These are phyloP conservation scores for Phalaenopsis hybrid DNA, from an alignment of 116 monocot species.

Conservation along the genomic window DNA sequence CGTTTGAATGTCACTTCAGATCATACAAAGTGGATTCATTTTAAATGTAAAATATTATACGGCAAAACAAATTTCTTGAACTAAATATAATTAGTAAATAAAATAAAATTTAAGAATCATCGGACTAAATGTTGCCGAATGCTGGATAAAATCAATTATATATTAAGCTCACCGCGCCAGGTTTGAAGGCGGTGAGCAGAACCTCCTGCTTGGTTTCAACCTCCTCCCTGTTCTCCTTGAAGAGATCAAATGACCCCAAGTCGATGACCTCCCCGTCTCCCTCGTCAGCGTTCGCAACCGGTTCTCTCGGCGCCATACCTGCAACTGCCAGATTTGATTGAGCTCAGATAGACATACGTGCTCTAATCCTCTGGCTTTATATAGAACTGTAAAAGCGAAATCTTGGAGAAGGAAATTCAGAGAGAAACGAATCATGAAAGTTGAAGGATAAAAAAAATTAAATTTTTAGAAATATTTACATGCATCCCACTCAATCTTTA, in stretches of 20 bases:
- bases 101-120: too few species aligned
- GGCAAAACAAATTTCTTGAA: too few species aligned
- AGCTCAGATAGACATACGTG: background rate
- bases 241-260: background rate
- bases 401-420: background rate
- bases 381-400: background rate
- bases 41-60: too few species aligned
- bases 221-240: background rate
- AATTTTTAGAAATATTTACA: too few species aligned
- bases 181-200: background rate
- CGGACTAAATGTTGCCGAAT: too few species aligned
- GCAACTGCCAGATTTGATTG: background rate
- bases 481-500: too few species aligned
- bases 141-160: too few species aligned
- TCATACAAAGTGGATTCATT: too few species aligned
- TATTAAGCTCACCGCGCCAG: too few species aligned
- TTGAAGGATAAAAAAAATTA: too few species aligned
- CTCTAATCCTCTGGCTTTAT: background rate
- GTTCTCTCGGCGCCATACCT: background rate
- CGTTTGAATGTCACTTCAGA: too few species aligned
- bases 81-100: too few species aligned
- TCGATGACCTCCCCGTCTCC: background rate
- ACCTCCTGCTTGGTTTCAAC: background rate
- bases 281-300: background rate
- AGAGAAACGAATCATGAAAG: background rate